A percentile compares a stretch with the other conserved stretches of the same genome.
These are phyloP conservation scores for Rhodocollybia butyracea DNA, from an alignment of 768 basidiomycete species.

Conservation along the genomic window DNA sequence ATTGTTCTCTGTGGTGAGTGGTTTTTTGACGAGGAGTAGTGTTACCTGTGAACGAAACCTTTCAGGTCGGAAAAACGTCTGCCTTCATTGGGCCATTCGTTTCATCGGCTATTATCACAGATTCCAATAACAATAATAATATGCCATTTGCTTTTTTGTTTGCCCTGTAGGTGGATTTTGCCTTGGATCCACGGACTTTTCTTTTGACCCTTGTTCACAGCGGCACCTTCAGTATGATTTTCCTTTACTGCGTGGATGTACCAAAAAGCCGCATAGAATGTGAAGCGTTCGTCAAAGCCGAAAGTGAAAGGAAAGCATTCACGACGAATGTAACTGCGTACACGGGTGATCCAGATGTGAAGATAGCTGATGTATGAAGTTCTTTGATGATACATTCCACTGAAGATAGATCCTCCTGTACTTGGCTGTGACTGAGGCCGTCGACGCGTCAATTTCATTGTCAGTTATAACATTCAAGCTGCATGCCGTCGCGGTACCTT, in stretches of 20 bases:
- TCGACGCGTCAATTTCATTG: too few species aligned
- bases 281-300: constrained; percentile 56
- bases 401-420: too few species aligned
- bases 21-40: background rate
- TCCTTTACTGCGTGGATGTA: constrained; percentile 62
- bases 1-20: constrained; percentile 62
- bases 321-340: constrained; percentile 19
- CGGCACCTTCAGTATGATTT: constrained; percentile 49
- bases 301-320: constrained; percentile 37
- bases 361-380: constrained; percentile 4
- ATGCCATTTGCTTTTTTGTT: constrained; percentile 78
- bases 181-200: background rate
- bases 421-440: too few species aligned
- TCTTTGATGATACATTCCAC: background rate
- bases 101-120: constrained; percentile 71
- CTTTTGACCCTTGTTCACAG: constrained; percentile 24
- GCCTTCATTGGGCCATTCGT: constrained; percentile 76
- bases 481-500: too few species aligned
- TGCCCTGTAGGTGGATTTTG: constrained; percentile 45
- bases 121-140: constrained; percentile 63
- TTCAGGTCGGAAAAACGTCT: constrained; percentile 68
- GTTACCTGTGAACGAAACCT: background rate
- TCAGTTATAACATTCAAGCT: too few species aligned
- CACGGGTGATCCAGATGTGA: constrained; percentile 16
- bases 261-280: constrained; percentile 64